These are phyloP conservation scores for Xylariaceae sp. DNA, from an alignment of 2,329 filamentous ascomycete genomes.

Conservation along the genomic window DNA sequence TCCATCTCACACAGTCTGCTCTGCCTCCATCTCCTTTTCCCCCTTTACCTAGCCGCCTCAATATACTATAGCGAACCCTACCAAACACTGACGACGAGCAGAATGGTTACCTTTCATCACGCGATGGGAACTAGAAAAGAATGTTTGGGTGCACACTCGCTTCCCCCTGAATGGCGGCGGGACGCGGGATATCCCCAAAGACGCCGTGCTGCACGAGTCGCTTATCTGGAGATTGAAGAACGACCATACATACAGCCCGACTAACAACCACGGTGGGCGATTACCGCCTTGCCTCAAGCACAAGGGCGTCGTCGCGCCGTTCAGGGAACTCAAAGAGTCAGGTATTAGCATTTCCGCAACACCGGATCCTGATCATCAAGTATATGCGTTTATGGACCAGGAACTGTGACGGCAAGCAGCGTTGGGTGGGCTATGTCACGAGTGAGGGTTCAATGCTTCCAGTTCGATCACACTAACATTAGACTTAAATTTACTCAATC, in stretches of 20 bases:
- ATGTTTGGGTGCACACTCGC: conserved; percentile 34
- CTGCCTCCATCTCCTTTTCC: not conserved
- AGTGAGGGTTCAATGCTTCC: not conserved
- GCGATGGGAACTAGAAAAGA: conserved; percentile 38
- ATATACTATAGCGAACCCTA: not conserved
- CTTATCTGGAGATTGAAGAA: conserved; percentile 35
- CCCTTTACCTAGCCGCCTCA: not conserved
- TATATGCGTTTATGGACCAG: conserved; percentile 9
- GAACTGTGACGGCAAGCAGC: not conserved
- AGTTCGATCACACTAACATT: too few relatives aligned
- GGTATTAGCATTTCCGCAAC: not conserved
- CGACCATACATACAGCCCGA: conserved; percentile 29
- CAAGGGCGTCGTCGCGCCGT: conserved; percentile 11
- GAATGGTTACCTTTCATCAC: conserved; percentile 40
- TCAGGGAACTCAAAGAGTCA: conserved; percentile 12
- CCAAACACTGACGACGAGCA: conserved; percentile 12
- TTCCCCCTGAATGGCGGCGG: conserved; percentile 38
- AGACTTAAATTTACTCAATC: too few relatives aligned
- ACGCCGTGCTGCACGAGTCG: conserved; percentile 39
- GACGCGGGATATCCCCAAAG: conserved; percentile 38
- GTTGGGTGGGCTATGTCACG: not conserved
- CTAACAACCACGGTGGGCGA: conserved; percentile 35
- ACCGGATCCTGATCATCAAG: conserved; percentile 11
- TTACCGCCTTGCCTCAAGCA: conserved; percentile 33
- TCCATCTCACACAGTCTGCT: not conserved